Conservation (phyloP, 2,329 filamentous ascomycete genomes). For the Colletotrichum agaves region DNA sequence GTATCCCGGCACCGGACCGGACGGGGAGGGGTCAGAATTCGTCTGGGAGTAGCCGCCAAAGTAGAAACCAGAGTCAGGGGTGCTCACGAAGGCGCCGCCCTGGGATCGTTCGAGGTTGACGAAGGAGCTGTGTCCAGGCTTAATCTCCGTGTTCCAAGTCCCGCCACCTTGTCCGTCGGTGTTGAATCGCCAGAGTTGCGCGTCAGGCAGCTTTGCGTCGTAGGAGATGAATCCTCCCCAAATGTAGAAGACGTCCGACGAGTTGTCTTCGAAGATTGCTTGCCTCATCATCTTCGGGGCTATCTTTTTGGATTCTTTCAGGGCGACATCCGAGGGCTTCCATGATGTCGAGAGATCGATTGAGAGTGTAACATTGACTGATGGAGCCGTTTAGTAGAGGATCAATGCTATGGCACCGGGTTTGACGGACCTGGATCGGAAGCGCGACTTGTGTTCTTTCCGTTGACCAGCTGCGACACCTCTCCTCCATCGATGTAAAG, state of each 20-base stretch:
- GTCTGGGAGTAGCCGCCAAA: conserved; percentile 30
- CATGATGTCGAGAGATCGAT: conserved; percentile 37
- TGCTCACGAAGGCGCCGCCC: conserved; percentile 28
- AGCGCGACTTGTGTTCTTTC: conserved; percentile 1
- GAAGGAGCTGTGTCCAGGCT: conserved; percentile 24
- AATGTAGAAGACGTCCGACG: conserved; percentile 34
- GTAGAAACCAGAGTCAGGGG: conserved; percentile 33
- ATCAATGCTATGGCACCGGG: neutral
- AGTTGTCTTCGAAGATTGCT: conserved; percentile 25
- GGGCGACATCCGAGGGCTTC: conserved; percentile 22
- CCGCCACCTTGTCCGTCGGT: conserved; percentile 34
- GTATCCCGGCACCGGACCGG: conserved; percentile 22
- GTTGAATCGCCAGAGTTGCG: conserved; percentile 35
- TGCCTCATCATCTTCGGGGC: conserved; percentile 32
- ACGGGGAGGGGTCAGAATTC: conserved; percentile 12
- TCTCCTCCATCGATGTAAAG: conserved; percentile 34
- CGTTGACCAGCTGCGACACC: conserved; percentile 22
- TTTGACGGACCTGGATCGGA: conserved; percentile 14
- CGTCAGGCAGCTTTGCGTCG: neutral
- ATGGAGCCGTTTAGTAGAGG: neutral
- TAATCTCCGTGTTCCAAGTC: conserved; percentile 33
- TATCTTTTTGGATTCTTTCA: conserved; percentile 26
- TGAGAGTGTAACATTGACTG: conserved; percentile 37
- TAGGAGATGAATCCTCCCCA: conserved; percentile 35
- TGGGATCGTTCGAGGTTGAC: conserved; percentile 20